Evolutionary conservation across 73 alveolate species (phyloP).

Genomic region (Paramecium caudatum): DNA sequence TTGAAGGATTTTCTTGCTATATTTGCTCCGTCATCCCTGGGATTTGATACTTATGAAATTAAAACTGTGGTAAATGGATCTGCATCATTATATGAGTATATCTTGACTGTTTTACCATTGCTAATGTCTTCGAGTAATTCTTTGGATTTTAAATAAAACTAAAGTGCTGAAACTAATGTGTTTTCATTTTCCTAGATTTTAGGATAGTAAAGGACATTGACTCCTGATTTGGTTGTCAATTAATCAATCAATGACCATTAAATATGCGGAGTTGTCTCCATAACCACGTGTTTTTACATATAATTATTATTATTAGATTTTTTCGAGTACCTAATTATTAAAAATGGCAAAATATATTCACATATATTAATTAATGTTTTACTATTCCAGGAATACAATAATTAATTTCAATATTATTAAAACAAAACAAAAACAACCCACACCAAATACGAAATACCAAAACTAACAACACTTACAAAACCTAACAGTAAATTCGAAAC

Average conservation of each 20-base stretch:
- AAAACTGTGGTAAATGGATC: not conserved
- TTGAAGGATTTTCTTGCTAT: not conserved
- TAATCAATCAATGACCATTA: not conserved
- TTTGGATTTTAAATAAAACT: not conserved
- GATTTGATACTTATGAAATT: not conserved
- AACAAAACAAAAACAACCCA: no score
- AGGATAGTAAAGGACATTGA: not conserved
- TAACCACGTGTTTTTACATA: not conserved
- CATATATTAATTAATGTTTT: no score
- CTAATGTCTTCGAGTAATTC: not conserved
- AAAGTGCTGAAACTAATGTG: not conserved
- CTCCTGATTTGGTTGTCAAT: not conserved
- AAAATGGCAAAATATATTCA: no score
- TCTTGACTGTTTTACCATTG: not conserved
- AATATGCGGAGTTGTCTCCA: slow-evolving; percentile 12
- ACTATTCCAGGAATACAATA: no score
- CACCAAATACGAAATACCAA: no score
- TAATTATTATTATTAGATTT: no score
- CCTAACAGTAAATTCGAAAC: no score
- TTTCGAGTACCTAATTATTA: no score
- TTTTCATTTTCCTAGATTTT: not conserved
- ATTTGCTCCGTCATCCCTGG: slow-evolving; percentile 23
- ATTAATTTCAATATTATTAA: no score
- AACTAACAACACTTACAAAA: no score
- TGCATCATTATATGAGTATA: not conserved